These are phyloP conservation scores for Echinosphaeria canescens DNA, from an alignment of 2,329 filamentous ascomycete species.

Conservation along the genomic window DNA sequence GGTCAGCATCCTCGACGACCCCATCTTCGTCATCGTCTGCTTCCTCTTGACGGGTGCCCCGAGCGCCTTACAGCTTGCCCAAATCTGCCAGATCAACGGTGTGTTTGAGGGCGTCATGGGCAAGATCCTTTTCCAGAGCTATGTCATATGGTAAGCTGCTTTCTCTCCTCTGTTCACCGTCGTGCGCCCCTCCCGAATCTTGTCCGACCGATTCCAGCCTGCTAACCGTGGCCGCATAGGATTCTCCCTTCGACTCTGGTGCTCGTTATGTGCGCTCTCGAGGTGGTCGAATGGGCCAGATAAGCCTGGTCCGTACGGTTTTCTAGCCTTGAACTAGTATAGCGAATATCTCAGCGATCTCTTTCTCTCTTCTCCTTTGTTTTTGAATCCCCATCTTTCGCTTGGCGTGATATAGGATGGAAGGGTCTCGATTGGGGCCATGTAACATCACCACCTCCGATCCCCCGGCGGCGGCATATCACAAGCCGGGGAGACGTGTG, in stretches of 20 bases:
- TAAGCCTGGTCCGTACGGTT: conserved; percentile 1
- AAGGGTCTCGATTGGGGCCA: no score
- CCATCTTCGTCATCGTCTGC: conserved; percentile 95
- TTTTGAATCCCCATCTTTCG: no score
- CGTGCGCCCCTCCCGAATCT: conserved; percentile 3
- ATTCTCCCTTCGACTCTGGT: conserved; percentile 85
- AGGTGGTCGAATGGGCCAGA: conserved; percentile 75
- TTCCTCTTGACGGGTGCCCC: conserved; percentile 91
- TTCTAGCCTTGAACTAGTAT: no score
- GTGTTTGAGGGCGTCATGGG: conserved; percentile 95
- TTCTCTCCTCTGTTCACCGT: background rate
- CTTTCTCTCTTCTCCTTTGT: no score
- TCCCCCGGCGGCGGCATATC: no score
- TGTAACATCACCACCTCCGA: no score
- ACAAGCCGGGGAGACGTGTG: no score
- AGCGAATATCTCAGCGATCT: no score
- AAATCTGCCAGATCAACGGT: conserved; percentile 96
- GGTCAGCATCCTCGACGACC: conserved; percentile 87
- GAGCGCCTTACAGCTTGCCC: conserved; percentile 80
- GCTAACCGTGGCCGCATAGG: no score
- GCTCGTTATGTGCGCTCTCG: conserved; percentile 76
- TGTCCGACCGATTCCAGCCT: conserved; percentile 1
- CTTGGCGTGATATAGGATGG: no score
- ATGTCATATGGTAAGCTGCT: conserved; percentile 63
- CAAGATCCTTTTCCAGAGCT: conserved; percentile 83